A percentile compares a stretch with the other conserved stretches of the same genome.
Conservation (phyloP, 2,329 filamentous ascomycete species). For the Parasarocladium wereldwijsianum region DNA sequence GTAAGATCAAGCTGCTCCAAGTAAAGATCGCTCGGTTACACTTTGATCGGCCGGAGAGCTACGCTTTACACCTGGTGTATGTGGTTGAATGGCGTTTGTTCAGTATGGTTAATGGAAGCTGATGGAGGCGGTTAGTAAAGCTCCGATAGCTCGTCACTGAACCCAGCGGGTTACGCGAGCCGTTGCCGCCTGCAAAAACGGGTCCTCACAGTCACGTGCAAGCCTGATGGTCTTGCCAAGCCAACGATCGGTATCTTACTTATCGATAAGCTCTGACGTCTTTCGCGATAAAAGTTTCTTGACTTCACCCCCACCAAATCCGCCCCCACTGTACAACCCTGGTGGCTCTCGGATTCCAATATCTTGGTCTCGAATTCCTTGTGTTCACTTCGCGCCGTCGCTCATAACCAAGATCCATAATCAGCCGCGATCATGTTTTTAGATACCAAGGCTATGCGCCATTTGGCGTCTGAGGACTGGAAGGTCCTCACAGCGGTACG, state of each 20-base stretch:
- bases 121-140: conserved; percentile 22
- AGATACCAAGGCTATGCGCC: conserved; percentile 84
- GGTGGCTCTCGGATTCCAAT: too few relatives aligned
- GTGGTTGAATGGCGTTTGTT: too few relatives aligned
- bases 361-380: too few relatives aligned
- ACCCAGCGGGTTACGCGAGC: conserved; percentile 26
- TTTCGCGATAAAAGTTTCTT: conserved; percentile 10
- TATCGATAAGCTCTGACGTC: conserved; percentile 15
- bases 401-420: too few relatives aligned
- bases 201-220: conserved; percentile 18
- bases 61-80: too few relatives aligned
- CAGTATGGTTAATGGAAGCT: conserved; percentile 22
- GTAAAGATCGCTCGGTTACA: too few relatives aligned
- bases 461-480: conserved; percentile 89
- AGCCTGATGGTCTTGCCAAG: neutral
- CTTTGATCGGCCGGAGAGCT: too few relatives aligned
- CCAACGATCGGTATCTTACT: conserved; percentile 4
- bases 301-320: conserved; percentile 13
- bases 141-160: conserved; percentile 19
- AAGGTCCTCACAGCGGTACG: conserved; percentile 79
- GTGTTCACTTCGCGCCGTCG: neutral
- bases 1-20: too few relatives aligned
- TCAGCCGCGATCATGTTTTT: conserved; percentile 83
- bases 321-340: too few relatives aligned
- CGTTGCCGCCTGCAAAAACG: conserved; percentile 25